These are phyloP conservation scores for Lentinus brumalis DNA, from an alignment of 768 basidiomycete genomes.

Conservation along the genomic window DNA sequence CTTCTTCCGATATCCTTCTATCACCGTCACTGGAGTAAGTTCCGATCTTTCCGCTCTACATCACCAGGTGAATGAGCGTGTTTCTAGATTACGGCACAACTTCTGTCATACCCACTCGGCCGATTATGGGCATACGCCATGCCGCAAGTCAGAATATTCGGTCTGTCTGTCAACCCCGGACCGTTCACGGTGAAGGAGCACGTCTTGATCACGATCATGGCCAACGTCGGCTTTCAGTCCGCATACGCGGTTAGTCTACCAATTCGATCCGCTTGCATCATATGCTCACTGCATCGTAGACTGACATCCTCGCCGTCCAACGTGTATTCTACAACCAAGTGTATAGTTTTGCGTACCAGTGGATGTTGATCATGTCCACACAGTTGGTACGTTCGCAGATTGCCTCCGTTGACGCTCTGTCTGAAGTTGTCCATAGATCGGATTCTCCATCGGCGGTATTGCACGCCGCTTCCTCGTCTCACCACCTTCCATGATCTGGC, in stretches of 20 bases:
- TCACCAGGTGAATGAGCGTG: neutral
- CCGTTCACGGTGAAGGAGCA: conserved; percentile 78
- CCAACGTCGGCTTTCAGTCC: conserved; percentile 34
- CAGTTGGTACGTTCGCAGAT: conserved; percentile 22
- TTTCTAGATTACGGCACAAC: conserved; percentile 58
- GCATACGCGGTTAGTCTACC: conserved; percentile 34
- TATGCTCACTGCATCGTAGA: conserved; percentile 19
- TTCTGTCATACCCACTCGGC: conserved; percentile 68
- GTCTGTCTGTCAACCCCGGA: conserved; percentile 60
- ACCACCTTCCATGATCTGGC: conserved; percentile 50
- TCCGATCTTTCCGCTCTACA: neutral
- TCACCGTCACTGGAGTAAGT: conserved; percentile 33
- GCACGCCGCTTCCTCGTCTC: conserved; percentile 48
- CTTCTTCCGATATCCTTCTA: conserved; percentile 65
- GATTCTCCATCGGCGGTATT: conserved; percentile 46
- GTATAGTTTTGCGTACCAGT: conserved; percentile 40
- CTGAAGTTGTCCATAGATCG: conserved; percentile 29
- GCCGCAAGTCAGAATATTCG: conserved; percentile 55
- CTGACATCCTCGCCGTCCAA: conserved; percentile 50
- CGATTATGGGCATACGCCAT: conserved; percentile 56
- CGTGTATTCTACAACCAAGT: conserved; percentile 45
- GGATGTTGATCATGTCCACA: conserved; percentile 44
- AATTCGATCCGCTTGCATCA: neutral
- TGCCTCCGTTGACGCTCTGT: neutral
- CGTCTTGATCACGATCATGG: conserved; percentile 51